phyloP scores from a whole-genome alignment of 768 basidiomycete genomes.

The Amanita pallidorosea region DNA sequence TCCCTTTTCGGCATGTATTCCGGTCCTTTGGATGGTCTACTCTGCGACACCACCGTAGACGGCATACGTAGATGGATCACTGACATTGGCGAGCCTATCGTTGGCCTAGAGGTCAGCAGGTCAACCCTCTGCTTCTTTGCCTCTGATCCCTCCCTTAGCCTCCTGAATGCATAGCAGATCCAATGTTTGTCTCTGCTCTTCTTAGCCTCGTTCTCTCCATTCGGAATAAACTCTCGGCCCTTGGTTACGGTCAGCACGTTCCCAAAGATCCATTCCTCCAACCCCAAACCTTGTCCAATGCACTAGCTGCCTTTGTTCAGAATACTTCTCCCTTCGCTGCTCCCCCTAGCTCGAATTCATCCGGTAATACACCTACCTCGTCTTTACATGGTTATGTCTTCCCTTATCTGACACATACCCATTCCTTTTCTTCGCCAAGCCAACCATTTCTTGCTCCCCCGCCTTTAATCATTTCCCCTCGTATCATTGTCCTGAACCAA shows the following conservation, averaged over 20 bases:
- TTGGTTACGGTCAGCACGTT: conserved; percentile 34
- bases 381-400: conserved; percentile 4
- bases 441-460: conserved; percentile 6
- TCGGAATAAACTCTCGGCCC: conserved; percentile 58
- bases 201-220: conserved; percentile 57
- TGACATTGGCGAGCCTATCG: conserved; percentile 50
- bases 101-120: conserved; percentile 47
- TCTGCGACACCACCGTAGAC: conserved; percentile 70
- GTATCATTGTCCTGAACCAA: conserved; percentile 25
- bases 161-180: conserved; percentile 66
- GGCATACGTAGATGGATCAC: conserved; percentile 60
- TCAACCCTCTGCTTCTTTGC: conserved; percentile 1
- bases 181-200: conserved; percentile 57
- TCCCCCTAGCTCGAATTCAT: conserved; percentile 10
- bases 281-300: conserved; percentile 43
- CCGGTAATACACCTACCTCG: conserved; percentile 6
- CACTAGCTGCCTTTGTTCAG: conserved; percentile 29
- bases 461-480: conserved; percentile 1
- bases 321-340: conserved; percentile 12
- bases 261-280: conserved; percentile 78
- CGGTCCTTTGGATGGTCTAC: conserved; percentile 47
- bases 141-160: conserved; percentile 27
- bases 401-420: conserved; percentile 1
- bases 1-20: conserved; percentile 57
- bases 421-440: conserved; percentile 8